Evolutionary conservation across 805 yeast species (phyloP).

Genomic region (Candida peoriensis): DNA sequence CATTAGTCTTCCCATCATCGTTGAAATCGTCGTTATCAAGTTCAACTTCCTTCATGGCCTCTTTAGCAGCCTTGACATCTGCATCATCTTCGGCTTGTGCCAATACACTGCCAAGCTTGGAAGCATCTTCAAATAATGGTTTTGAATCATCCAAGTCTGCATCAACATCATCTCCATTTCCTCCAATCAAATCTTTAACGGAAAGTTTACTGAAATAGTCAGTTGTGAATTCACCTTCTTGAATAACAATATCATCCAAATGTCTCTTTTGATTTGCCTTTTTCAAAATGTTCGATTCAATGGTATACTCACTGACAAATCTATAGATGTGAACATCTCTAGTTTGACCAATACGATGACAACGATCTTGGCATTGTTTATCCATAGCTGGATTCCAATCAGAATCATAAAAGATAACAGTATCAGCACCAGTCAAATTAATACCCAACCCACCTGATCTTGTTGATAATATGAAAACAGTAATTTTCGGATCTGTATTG

Average conservation of each 20-base stretch:
- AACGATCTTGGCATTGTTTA: conserved; percentile 97
- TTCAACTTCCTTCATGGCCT: conserved; percentile 80
- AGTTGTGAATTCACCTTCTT: conserved; percentile 97
- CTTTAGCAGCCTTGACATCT: conserved; percentile 82
- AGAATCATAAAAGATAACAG: conserved; percentile 95
- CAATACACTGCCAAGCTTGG: conserved; percentile 52
- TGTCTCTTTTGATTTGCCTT: conserved; percentile 95
- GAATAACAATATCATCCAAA: conserved; percentile 90
- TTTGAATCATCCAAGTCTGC: conserved; percentile 26
- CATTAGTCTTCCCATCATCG: no score
- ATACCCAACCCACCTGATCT: conserved; percentile 99
- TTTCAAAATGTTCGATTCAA: conserved; percentile 88
- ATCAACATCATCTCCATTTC: conserved; percentile 20
- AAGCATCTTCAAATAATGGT: conserved; percentile 28
- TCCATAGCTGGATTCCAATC: conserved; percentile 99
- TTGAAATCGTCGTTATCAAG: conserved; percentile 80
- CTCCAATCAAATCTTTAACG: conserved; percentile 76
- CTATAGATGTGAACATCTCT: conserved; percentile 97
- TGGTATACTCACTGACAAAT: conserved; percentile 92
- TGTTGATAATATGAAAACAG: conserved; percentile 88
- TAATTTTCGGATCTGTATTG: conserved; percentile 78
- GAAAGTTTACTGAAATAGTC: conserved; percentile 89
- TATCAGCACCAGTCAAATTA: conserved; percentile 96
- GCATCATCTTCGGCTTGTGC: conserved; percentile 96
- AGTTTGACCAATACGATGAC: conserved; percentile 98